Conservation (phyloP, 768 basidiomycete species). For the Pseudohyphozyma bogoriensis region DNA sequence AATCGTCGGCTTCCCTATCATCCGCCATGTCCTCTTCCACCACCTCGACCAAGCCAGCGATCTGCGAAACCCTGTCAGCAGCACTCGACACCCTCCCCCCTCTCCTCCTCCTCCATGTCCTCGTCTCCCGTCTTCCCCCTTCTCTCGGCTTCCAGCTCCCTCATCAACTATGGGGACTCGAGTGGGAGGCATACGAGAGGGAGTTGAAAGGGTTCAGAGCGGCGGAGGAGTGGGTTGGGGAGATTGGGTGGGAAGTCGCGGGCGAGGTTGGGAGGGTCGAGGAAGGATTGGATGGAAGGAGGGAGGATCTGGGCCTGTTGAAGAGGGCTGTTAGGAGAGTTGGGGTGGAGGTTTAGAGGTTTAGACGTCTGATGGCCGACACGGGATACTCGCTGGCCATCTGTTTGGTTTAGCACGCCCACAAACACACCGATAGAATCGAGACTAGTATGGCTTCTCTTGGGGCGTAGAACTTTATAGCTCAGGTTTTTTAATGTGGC, state of each 20-base stretch:
- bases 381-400: too few species aligned
- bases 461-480: too few species aligned
- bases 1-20: not conserved
- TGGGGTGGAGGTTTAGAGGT: too few species aligned
- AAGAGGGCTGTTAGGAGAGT: too few species aligned
- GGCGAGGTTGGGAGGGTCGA: constrained; percentile 13
- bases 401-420: too few species aligned
- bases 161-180: constrained; percentile 28
- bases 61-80: constrained; percentile 27
- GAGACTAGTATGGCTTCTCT: too few species aligned
- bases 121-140: constrained; percentile 29
- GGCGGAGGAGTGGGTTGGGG: constrained; percentile 31
- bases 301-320: too few species aligned
- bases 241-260: constrained; percentile 31
- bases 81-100: constrained; percentile 29
- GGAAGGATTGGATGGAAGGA: not conserved
- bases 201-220: constrained; percentile 31
- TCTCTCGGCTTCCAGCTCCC: constrained; percentile 25
- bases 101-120: constrained; percentile 30
- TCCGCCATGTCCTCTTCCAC: not conserved
- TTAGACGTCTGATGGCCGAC: too few species aligned
- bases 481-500: too few species aligned
- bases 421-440: not conserved
- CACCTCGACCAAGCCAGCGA: not conserved
- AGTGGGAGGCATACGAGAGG: constrained; percentile 28